A percentile compares a stretch with the other conserved stretches of the same genome.
These are phyloP conservation scores for Ceratocystis cacaofunesta DNA, from an alignment of 2,329 filamentous ascomycete genomes.

Conservation along the genomic window DNA sequence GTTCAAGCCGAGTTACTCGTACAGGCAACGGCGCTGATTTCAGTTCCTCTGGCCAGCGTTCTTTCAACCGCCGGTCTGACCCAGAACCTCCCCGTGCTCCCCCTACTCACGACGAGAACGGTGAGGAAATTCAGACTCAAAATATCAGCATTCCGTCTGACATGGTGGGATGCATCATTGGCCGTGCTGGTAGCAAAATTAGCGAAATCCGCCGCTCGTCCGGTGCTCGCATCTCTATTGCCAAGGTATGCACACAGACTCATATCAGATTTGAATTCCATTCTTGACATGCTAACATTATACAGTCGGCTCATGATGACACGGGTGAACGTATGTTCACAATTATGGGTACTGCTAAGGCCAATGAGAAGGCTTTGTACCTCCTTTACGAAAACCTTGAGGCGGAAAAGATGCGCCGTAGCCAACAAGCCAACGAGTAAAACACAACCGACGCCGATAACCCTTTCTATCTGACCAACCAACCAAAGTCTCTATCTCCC, in stretches of 20 bases:
- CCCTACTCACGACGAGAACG: slow-evolving; percentile 84
- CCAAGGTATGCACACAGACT: slow-evolving; percentile 45
- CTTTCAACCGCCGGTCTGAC: slow-evolving; percentile 66
- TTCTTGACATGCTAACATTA: neutral
- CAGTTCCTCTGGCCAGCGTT: slow-evolving; percentile 60
- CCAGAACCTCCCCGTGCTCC: slow-evolving; percentile 72
- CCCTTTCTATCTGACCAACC: slow-evolving; percentile 9
- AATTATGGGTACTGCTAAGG: slow-evolving; percentile 86
- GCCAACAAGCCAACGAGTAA: slow-evolving; percentile 50
- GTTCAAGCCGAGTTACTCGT: slow-evolving; percentile 65
- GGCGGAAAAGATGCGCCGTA: slow-evolving; percentile 96
- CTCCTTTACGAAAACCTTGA: slow-evolving; percentile 96
- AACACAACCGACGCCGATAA: slow-evolving; percentile 4
- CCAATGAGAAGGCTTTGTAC: slow-evolving; percentile 91
- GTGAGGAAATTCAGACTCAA: slow-evolving; percentile 94
- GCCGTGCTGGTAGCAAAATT: slow-evolving; percentile 87
- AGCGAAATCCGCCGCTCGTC: slow-evolving; percentile 97
- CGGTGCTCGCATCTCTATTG: slow-evolving; percentile 91
- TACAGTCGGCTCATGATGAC: slow-evolving; percentile 75
- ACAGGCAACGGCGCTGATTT: slow-evolving; percentile 97
- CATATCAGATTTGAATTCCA: neutral
- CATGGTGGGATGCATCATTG: slow-evolving; percentile 99
- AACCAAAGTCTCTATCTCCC: slow-evolving; percentile 6
- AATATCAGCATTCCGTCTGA: slow-evolving; percentile 99
- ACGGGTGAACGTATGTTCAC: slow-evolving; percentile 99